Percentiles rank a stretch among this genome's conserved stretches.
Evolutionary conservation across 345 rosid genomes (phyloP).

Genomic region (Citrus maxima): DNA sequence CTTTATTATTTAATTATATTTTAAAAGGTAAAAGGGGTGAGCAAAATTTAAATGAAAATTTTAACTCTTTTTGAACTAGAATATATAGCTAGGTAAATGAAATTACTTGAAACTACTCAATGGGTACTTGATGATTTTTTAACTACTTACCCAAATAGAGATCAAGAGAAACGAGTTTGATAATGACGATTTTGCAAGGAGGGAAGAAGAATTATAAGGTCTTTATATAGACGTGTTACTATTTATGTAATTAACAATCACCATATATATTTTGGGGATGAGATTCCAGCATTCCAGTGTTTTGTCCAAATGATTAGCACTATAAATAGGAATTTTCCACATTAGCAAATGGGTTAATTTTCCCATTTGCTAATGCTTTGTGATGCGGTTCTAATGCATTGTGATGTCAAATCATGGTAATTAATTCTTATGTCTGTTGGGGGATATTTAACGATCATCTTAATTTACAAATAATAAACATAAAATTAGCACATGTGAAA

Average conservation of each 20-base stretch:
- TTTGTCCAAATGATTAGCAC: constrained; percentile 9
- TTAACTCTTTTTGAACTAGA: too few species aligned
- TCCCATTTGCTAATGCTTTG: neutral
- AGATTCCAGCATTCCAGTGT: neutral
- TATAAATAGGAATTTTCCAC: constrained; percentile 27
- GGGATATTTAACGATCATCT: too few species aligned
- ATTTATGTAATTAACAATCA: neutral
- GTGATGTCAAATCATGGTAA: constrained; percentile 20
- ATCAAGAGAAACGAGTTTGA: neutral
- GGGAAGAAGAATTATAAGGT: neutral
- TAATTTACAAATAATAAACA: neutral
- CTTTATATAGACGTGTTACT: neutral
- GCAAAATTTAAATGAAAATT: too few species aligned
- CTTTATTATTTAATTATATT: too few species aligned
- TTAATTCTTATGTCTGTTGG: neutral
- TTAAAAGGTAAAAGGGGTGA: too few species aligned
- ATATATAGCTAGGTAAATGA: too few species aligned
- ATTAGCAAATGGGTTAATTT: constrained; percentile 10
- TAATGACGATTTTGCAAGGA: neutral
- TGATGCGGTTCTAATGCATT: neutral
- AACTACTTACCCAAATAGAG: neutral
- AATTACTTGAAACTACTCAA: too few species aligned
- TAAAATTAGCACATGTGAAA: neutral
- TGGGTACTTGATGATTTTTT: too few species aligned
- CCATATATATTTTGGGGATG: neutral